Base-by-base conservation (phyloP, 257 asterid genomes). In the Handroanthus guayacan region DNA sequence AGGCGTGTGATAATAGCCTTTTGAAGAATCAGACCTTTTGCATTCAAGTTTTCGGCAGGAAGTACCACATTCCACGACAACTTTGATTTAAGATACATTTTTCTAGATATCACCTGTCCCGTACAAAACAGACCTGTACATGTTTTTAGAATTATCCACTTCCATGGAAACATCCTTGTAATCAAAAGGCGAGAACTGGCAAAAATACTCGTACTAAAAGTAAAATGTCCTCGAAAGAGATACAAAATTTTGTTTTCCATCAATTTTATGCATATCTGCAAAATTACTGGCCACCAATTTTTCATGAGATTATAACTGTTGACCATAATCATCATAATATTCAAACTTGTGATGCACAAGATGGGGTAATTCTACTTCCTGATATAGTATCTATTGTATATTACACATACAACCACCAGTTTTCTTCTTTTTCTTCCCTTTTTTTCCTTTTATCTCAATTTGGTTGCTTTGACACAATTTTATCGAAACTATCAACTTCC, bases 1-100 rank as follows among this genome's bases (percentile, higher is more conserved):
- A 94, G 92, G 16, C 89, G 92, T 16, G 87, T 63, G 73, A 88
- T 82, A 37, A 92, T 94, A 12, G 97, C 92, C 84, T 86, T 92
- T 76, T 90, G 94, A 76, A 92, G 95, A 88, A 86, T 87, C 73
- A 92, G 83, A 5, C 97, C 91, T 58, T 84, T 80, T 5, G 80
- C 78, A 14, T 88, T 88, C 67, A 90, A 81, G 45, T 61, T 78
- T 73, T 85, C 89, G 2, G 94, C 93, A 11, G 91, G 89, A 63
- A 92, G 83, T 2, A 92, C 74, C 38, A 91, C 90, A 55, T 89
- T 95, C 91, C 91, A 87, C 0, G 89, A 78, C 54, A 87, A 44
- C 69, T 81, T 74, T 61, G 89, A 73, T 65, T 87, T 80, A 5
- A 87, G 80, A 78, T 72, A 87, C 91, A 87, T 87, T 18, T 71